Percentiles rank a stretch among this genome's conserved stretches.
Evolutionary conservation across 2,329 filamentous ascomycete genomes (phyloP).

Genomic region (Herpotrichia juniperi): DNA sequence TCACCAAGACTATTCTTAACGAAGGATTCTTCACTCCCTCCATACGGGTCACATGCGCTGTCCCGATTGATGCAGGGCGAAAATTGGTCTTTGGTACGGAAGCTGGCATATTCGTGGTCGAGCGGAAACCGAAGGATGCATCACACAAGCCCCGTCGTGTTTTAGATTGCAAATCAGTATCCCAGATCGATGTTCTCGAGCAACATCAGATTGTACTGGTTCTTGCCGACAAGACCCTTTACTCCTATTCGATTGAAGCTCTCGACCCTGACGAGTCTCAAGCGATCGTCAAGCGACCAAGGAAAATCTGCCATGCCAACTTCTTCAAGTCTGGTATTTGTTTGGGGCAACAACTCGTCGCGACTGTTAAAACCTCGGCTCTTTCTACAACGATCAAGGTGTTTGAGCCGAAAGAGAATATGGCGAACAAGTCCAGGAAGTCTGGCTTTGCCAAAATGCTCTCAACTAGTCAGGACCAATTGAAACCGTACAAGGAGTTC

Average conservation of each 20-base stretch:
- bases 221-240: constrained; percentile 88
- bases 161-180: constrained; percentile 84
- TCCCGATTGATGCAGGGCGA: constrained; percentile 91
- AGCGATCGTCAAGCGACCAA: constrained; percentile 80
- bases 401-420: constrained; percentile 95
- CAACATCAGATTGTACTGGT: constrained; percentile 93
- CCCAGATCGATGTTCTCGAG: constrained; percentile 94
- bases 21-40: constrained; percentile 89
- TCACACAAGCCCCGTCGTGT: constrained; percentile 77
- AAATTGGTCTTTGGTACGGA: constrained; percentile 96
- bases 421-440: constrained; percentile 93
- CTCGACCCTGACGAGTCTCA: constrained; percentile 80
- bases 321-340: constrained; percentile 99
- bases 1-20: constrained; percentile 71
- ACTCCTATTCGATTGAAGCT: constrained; percentile 86
- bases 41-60: constrained; percentile 92
- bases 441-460: constrained; percentile 97
- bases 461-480: constrained; percentile 87
- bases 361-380: constrained; percentile 92
- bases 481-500: constrained; percentile 86
- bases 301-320: constrained; percentile 97
- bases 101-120: constrained; percentile 88
- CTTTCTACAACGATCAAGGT: constrained; percentile 97
- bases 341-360: constrained; percentile 90
- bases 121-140: constrained; percentile 85